Base-by-base conservation (phyloP, 2,329 filamentous ascomycete species). In the Myriangium duriaei region DNA sequence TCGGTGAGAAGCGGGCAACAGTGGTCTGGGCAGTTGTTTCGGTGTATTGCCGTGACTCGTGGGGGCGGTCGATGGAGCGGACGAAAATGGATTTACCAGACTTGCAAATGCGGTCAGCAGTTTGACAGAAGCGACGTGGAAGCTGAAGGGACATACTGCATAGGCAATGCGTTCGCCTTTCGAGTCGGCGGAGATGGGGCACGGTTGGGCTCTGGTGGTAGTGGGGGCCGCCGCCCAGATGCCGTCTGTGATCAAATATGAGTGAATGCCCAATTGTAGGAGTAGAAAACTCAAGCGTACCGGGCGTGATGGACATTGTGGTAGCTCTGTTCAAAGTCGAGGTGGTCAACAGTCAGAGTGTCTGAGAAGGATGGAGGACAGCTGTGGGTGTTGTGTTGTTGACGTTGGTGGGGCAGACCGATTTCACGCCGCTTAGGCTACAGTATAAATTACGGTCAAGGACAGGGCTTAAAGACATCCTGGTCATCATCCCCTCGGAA, bases 21-120 rank as follows among this genome's bases (percentile, higher is more conserved):
- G 86, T 94, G 1, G 91, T 94, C 45, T 79, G 72, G 32, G 82
- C 72, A 32, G 84, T 94, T 65, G 98, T 91, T 51, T 81, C 79
- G 11, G 80, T 92, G 64, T 96, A 98, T 61, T 98, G 87, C 55
- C 81, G 86, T 59, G 79, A 79, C 46, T 80, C 62, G 47, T 83
- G 72, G 37, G 88, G 88, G 57, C 91, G 68, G 64, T 98, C 88
- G 65, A 98, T 94, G 45, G 79, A 87, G 50, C 91, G 85, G 33
- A 98, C 71, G 64, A 95, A 96, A 62, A 98, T 79, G 45, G 88
- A 96, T 69, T 96, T 96, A 55, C 85, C 87, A 37, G 86, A 88
- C 85, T 92, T 50, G 10, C 34, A 21, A 15, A n/a, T n/a, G n/a
- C n/a, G n/a, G n/a, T n/a, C n/a, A n/a, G n/a, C n/a, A n/a, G n/a